These are phyloP conservation scores for Pyrrhoderma noxium DNA, from an alignment of 1,284 basidiomycete genomes.

Conservation along the genomic window DNA sequence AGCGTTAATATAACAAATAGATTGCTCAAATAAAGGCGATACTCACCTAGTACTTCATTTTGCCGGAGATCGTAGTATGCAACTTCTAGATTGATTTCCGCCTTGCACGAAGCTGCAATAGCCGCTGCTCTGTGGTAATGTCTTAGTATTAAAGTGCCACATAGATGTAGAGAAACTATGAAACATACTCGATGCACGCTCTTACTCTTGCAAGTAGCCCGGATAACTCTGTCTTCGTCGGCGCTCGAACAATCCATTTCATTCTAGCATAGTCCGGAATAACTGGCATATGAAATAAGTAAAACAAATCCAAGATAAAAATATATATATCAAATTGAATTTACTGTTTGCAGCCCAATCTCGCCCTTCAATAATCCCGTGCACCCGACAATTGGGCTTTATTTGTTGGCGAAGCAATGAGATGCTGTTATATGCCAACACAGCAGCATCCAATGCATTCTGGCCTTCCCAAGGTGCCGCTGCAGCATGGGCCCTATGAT, in stretches of 20 bases:
- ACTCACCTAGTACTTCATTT: constrained; percentile 49
- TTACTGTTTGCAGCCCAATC: constrained; percentile 57
- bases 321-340: constrained; percentile 14
- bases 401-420: constrained; percentile 69
- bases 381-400: constrained; percentile 52
- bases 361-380: constrained; percentile 56
- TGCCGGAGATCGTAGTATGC: constrained; percentile 56
- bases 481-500: constrained; percentile 27
- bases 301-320: too few relatives aligned
- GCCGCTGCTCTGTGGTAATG: constrained; percentile 49
- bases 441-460: constrained; percentile 43
- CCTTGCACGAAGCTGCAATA: constrained; percentile 61
- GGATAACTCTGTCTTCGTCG: constrained; percentile 52
- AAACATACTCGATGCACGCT: constrained; percentile 63
- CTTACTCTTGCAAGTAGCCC: constrained; percentile 51
- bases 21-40: not conserved
- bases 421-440: constrained; percentile 37
- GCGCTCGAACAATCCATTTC: constrained; percentile 66
- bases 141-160: not conserved
- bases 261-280: constrained; percentile 75
- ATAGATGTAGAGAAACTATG: not conserved
- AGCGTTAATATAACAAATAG: too few relatives aligned
- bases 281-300: constrained; percentile 34
- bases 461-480: constrained; percentile 38
- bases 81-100: constrained; percentile 35